Evolutionary conservation across 2,329 filamentous ascomycete genomes (phyloP), one percentile per base, ranked within the genome.

Genomic region (Microcera coccophila): DNA sequence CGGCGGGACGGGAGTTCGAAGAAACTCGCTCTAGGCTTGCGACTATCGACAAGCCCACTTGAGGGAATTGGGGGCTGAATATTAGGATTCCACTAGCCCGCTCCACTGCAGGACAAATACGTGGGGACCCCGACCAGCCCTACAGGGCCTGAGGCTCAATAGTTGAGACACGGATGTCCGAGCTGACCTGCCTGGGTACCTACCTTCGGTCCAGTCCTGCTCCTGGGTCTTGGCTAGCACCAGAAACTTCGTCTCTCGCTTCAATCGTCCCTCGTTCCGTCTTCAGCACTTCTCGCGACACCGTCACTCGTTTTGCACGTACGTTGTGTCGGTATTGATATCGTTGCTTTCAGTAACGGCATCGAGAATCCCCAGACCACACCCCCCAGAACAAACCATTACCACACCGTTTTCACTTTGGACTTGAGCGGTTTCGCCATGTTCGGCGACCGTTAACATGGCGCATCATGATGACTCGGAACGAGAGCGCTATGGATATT

Each of bases 381-480:
- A 19, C 20, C 38, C n/a, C 10, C 26, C 38, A 20, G 12, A 10
- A 18, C 29, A n/a, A 24, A 18, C 12, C 37, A 29, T 35, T 18
- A 20, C 35, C 11, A 11, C 9, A 10, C 15, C 8, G 19, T 16
- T 20, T 24, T 36, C 26, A 12, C 17, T 33, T 24, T 12, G 32
- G 18, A 38, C 17, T 31, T 32, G 29, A 15, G 5, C 29, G 8
- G 29, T n/a, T 36, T 28, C 39, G 47, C 44, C 47, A 63, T 63
- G 61, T 40, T 44, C 36, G 45, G 40, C 33, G 22, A 33, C 38
- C 42, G 26, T 36, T 43, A 47, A 36, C 24, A 66, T 66, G 64
- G 53, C 55, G 42, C 49, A 62, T 54, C 47, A 50, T 58, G 51
- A 62, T 60, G 34, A 60, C 40, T 45, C 53, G 44, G 55, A 56